phyloP scores from a whole-genome alignment of 1,284 basidiomycete genomes.

The Pyrrhoderma noxium region DNA sequence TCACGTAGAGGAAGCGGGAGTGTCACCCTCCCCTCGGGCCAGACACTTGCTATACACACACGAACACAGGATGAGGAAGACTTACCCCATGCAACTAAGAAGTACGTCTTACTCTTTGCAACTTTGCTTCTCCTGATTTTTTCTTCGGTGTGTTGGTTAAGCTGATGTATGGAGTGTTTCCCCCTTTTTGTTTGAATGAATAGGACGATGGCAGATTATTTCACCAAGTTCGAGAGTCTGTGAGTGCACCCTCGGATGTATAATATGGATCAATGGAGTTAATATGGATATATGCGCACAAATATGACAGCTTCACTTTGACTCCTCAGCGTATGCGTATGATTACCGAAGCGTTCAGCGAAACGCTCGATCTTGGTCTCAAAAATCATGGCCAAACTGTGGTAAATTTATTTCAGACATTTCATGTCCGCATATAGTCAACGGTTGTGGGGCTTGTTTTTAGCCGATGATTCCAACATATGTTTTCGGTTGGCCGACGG shows the following conservation, averaged over 20 bases:
- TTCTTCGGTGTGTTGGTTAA: not conserved
- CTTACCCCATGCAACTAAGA: constrained; percentile 83
- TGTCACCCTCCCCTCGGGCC: constrained; percentile 61
- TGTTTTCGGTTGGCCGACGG: constrained; percentile 95
- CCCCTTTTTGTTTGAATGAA: no score
- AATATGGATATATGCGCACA: no score
- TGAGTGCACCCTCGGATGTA: no score
- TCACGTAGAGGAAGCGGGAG: constrained; percentile 73
- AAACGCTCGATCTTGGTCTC: constrained; percentile 83
- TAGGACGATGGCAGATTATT: constrained; percentile 84
- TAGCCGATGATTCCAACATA: constrained; percentile 94
- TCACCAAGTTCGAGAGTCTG: constrained; percentile 81
- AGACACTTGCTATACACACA: constrained; percentile 72
- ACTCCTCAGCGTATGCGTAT: constrained; percentile 94
- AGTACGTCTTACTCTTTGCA: constrained; percentile 39
- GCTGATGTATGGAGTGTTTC: constrained; percentile 7
- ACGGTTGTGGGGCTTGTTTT: constrained; percentile 8
- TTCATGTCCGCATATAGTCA: constrained; percentile 12
- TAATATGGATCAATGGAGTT: no score
- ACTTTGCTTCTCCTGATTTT: not conserved
- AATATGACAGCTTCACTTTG: constrained; percentile 60
- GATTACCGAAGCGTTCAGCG: constrained; percentile 95
- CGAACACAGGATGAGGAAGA: constrained; percentile 74
- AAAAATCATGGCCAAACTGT: constrained; percentile 82
- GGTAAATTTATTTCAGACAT: constrained; percentile 45